Evolutionary conservation across 768 basidiomycete genomes (phyloP), one percentile per base, ranked within the genome.

Genomic region (Melanogaster broomeanus): DNA sequence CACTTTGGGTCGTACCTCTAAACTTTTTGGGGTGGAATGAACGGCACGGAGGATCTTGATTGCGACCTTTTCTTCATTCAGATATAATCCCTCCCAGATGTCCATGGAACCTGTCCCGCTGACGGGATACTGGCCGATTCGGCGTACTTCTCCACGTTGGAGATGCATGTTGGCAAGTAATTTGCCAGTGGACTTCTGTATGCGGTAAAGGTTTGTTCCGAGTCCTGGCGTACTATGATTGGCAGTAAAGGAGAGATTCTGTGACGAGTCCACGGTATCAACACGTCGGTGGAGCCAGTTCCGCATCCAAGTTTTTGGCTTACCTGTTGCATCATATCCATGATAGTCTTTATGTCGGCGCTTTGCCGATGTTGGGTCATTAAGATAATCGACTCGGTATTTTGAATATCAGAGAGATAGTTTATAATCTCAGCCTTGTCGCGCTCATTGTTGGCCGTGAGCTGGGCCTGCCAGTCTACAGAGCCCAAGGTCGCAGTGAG

Each of bases 11-110:
- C 68, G 42, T 59, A 80, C 81, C 49, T 72, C 62, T 22, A 74
- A 51, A 53, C 74, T 78, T 25, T 72, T 66, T 6, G 78, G 79
- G 45, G 75, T 71, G 25, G 76, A 72, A 43, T 77, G 71, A 41
- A 82, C 74, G 11, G 79, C 77, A 33, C 82, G 77, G 28, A 84
- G 65, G 7, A 77, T 73, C 59, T 83, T 83, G 61, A 84, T 77
- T 3, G 79, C 77, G 3, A 83, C 82, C 51, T 80, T 81, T 55
- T 82, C 78, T 42, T 74, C 69, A 28, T 72, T 70, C 1, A 84
- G 72, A 65, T 81, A 84, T 10, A 77, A 27, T 4, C 83, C 83
- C 60, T 83, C 79, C 73, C 73, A 72, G 42, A 81, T 77, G 62
- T 81, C 82, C 72, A 82, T 81, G 3, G 76, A 72, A 13, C 75